Conservation (phyloP, 164 flowering plant genomes). For the Aristolochia fimbriata region DNA sequence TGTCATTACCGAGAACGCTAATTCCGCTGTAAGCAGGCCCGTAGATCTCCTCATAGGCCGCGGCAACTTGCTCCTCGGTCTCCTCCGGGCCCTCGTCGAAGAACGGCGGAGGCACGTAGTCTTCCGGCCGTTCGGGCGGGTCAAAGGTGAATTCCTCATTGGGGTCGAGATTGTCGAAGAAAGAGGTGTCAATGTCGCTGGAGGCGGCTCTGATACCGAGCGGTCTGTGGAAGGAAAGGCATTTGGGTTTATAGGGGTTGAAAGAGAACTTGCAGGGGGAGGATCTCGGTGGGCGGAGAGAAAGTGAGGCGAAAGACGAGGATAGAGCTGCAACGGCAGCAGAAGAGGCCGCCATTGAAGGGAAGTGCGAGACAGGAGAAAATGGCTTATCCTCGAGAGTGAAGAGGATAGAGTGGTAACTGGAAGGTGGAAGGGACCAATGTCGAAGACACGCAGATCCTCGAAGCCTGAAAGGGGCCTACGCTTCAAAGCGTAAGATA, state of each 20-base stretch:
- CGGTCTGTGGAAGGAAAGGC: slow-evolving; percentile 8
- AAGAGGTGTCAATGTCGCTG: slow-evolving; percentile 40
- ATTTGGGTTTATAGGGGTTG: slow-evolving; percentile 4
- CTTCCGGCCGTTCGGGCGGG: slow-evolving; percentile 54
- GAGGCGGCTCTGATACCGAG: slow-evolving; percentile 13
- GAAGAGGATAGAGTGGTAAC: no score
- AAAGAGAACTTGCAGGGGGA: background rate
- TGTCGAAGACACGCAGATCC: no score
- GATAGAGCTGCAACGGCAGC: slow-evolving; percentile 20
- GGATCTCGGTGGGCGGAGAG: background rate
- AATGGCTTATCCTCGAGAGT: no score
- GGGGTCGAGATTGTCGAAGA: slow-evolving; percentile 41
- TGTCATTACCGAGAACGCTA: slow-evolving; percentile 53
- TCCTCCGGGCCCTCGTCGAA: slow-evolving; percentile 66
- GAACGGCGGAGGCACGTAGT: slow-evolving; percentile 45
- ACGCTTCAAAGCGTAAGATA: no score
- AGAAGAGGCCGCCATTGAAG: slow-evolving; percentile 4
- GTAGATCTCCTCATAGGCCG: slow-evolving; percentile 76
- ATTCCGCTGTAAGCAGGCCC: slow-evolving; percentile 86
- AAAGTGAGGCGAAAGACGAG: slow-evolving; percentile 20
- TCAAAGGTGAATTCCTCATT: slow-evolving; percentile 35
- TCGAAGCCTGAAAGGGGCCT: no score
- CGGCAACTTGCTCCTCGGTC: slow-evolving; percentile 70
- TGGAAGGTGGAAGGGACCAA: no score
- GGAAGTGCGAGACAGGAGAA: no score